Percentiles rank a stretch among this genome's conserved stretches.
Evolutionary conservation across 257 asterid genomes (phyloP).

Genomic region (Coffea canephora): DNA sequence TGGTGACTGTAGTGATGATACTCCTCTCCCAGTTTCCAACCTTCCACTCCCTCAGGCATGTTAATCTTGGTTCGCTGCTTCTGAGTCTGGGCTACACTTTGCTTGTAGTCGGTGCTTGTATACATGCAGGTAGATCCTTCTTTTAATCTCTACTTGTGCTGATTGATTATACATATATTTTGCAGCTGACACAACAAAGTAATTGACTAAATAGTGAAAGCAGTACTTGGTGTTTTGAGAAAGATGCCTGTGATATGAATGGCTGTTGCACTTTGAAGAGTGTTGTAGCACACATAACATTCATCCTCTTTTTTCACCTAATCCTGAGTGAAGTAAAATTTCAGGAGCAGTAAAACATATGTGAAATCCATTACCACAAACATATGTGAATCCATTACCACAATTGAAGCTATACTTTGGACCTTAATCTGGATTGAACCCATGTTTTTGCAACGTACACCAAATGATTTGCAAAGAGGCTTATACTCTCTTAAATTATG

Average conservation of each 20-base stretch:
- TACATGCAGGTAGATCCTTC: slow-evolving; percentile 55
- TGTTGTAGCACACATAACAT: too few species aligned
- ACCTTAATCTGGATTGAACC: too few species aligned
- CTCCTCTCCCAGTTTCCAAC: slow-evolving; percentile 87
- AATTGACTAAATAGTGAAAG: neutral
- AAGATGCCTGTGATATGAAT: neutral
- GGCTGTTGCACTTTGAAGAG: neutral
- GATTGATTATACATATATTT: neutral
- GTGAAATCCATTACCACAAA: neutral
- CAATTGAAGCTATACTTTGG: neutral
- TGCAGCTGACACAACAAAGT: neutral
- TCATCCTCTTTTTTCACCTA: neutral
- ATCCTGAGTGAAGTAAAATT: neutral
- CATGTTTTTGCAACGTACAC: neutral
- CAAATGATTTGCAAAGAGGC: neutral
- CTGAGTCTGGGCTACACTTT: slow-evolving; percentile 80
- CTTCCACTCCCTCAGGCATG: slow-evolving; percentile 95
- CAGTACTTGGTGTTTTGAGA: neutral
- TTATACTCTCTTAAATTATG: neutral
- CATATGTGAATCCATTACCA: neutral
- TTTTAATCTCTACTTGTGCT: neutral
- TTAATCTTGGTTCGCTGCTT: slow-evolving; percentile 68
- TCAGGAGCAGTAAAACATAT: too few species aligned
- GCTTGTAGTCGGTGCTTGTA: slow-evolving; percentile 90
- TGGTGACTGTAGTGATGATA: slow-evolving; percentile 81